phyloP scores from a whole-genome alignment of 495 filamentous ascomycete genomes.

The Saxispiralis lemnorum region DNA sequence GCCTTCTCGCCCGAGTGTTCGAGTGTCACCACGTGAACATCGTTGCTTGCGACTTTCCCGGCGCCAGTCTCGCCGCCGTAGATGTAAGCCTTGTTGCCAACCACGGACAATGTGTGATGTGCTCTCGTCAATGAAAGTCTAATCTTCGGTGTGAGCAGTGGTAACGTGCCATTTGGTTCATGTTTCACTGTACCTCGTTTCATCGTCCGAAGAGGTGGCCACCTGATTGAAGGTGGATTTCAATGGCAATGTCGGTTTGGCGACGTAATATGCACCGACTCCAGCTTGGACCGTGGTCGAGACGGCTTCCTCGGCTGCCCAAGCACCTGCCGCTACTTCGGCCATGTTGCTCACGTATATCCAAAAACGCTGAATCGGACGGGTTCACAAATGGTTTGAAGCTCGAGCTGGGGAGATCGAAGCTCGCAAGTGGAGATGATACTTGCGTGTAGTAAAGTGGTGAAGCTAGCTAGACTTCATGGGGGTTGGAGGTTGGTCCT shows the following conservation, averaged over 20 bases:
- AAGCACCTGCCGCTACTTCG: conserved; percentile 11
- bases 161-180: too few species aligned
- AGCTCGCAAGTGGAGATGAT: too few species aligned
- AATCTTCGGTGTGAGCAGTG: too few species aligned
- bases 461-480: too few species aligned
- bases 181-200: conserved; percentile 3
- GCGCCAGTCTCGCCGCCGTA: conserved; percentile 31
- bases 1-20: conserved; percentile 15
- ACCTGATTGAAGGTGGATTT: conserved; percentile 14
- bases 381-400: too few species aligned
- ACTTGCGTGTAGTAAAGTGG: too few species aligned
- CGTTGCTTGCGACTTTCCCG: conserved; percentile 28
- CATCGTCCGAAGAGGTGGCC: conserved; percentile 10
- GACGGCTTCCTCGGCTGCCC: conserved; percentile 11
- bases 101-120: conserved; percentile 30
- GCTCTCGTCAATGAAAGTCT: conserved; percentile 27
- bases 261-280: conserved; percentile 11
- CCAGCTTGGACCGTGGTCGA: conserved; percentile 9
- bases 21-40: conserved; percentile 30
- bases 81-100: conserved; percentile 32
- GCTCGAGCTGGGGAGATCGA: too few species aligned
- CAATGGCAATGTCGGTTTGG: conserved; percentile 16
- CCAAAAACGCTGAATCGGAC: too few species aligned
- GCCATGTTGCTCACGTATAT: conserved; percentile 5
- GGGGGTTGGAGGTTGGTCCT: too few species aligned